Percentiles rank a stretch among this genome's conserved stretches.
Evolutionary conservation across 2,329 filamentous ascomycete species (phyloP).

Genomic region (Chaetomium sp.): DNA sequence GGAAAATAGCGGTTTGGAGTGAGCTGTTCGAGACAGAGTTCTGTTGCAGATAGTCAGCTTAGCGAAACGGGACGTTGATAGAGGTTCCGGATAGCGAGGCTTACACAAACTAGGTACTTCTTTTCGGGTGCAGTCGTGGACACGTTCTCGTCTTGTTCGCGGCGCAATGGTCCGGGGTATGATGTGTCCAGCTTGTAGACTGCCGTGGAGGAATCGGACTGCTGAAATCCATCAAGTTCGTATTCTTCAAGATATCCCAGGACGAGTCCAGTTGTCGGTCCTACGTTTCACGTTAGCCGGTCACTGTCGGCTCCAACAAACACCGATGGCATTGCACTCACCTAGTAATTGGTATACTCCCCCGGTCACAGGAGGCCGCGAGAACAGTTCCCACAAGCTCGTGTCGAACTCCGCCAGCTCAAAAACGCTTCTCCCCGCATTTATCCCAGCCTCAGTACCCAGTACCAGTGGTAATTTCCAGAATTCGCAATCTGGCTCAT

Average conservation of each 20-base stretch:
- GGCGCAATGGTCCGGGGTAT: too few species aligned
- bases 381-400: neutral
- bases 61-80: neutral
- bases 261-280: neutral
- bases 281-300: neutral
- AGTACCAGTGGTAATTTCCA: neutral
- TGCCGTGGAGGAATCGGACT: too few species aligned
- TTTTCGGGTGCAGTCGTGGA: neutral
- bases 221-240: too few species aligned
- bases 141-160: neutral
- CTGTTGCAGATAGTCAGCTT: neutral
- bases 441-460: neutral
- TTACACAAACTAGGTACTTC: neutral
- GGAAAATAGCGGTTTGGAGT: too few species aligned
- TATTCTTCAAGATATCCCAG: neutral
- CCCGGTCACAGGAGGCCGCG: too few species aligned
- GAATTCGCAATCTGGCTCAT: constrained; percentile 4
- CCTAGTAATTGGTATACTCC: too few species aligned
- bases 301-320: neutral
- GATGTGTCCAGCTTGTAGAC: too few species aligned
- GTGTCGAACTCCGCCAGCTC: constrained; percentile 2
- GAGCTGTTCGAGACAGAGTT: too few species aligned
- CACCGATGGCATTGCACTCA: neutral
- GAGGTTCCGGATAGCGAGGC: neutral
- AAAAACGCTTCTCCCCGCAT: neutral